Base-by-base conservation (phyloP, 345 rosid genomes). In the Acer yangbiense region DNA sequence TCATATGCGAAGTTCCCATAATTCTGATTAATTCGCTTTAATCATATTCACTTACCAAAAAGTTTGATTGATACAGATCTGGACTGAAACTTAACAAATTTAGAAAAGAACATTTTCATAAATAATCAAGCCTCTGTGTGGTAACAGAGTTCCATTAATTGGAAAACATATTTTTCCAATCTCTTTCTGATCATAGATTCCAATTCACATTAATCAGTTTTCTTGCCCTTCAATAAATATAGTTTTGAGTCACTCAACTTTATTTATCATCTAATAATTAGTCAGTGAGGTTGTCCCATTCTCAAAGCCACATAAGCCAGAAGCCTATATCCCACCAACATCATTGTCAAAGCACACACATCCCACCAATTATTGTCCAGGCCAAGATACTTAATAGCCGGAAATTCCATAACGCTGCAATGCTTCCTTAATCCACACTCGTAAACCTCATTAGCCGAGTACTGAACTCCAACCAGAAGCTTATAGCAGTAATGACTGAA, bases 401-500 rank as follows among this genome's bases (percentile, higher is more conserved):
- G 90, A 84, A 88, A 95, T 81, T 93, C 94, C 87, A 89, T 66
- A 4, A 93, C 95, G 74, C 84, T 86, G 86, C 98, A 95, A 65
- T 72, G 88, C 76, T 48, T 62, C 69, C 88, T 87, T 1, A 25
- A 12, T 39, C 86, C 95, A 79, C 98, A 95, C 0, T 80, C 85
- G 57, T 90, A 92, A 60, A 85, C 82, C 81, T 95, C 98, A 70
- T 81, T 79, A 7, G 54, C 78, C 0, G 92, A 86, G 86, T 90
- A 95, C 81, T 93, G 98, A 43, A 90, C 94, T 46, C 85, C 93
- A 62, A 95, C 83, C 13, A 95, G 91, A 52, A 95, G 90, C 88
- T 91, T 92, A 77, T 95, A 95, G 77, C 96, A 92, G 82, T 92
- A 92, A 65, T 93, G 93, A 71, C 96, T 92, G 76, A 95, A 90